These are phyloP conservation scores for Chrysanthemum lavandulifolium DNA, from an alignment of 129 eudicot species.

Conservation along the genomic window DNA sequence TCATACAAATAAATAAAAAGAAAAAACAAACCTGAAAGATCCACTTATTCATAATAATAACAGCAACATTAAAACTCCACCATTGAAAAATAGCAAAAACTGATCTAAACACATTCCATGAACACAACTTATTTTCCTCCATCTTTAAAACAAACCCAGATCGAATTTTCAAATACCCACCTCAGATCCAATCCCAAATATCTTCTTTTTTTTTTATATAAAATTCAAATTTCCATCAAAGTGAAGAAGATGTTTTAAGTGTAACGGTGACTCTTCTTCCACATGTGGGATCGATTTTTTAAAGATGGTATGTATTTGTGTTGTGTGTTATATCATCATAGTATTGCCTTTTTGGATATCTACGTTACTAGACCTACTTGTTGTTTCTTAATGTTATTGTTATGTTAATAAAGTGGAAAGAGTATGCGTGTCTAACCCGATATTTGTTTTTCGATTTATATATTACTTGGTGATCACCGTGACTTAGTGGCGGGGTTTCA, in stretches of 20 bases:
- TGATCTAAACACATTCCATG: slow-evolving; percentile 85
- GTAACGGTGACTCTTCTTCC: slow-evolving; percentile 31
- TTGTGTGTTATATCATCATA: slow-evolving; percentile 19
- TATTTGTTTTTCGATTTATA: too few relatives aligned
- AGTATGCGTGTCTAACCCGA: too few relatives aligned
- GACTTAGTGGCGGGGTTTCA: too few relatives aligned
- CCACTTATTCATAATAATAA: slow-evolving; percentile 98
- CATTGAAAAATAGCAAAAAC: slow-evolving; percentile 82
- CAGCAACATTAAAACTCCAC: slow-evolving; percentile 99
- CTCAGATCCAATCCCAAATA: slow-evolving; percentile 34
- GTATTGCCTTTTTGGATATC: slow-evolving; percentile 21
- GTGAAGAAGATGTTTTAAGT: slow-evolving; percentile 2
- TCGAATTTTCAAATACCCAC: slow-evolving; percentile 19
- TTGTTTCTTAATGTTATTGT: too few relatives aligned
- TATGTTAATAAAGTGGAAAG: too few relatives aligned
- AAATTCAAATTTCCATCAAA: too few relatives aligned
- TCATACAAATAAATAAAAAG: background rate
- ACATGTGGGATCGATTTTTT: slow-evolving; percentile 12
- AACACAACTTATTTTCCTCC: slow-evolving; percentile 71
- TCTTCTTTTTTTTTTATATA: background rate
- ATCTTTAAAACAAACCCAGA: slow-evolving; percentile 30
- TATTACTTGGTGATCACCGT: too few relatives aligned
- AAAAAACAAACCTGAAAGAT: slow-evolving; percentile 76
- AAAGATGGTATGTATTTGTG: background rate
- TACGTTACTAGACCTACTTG: slow-evolving; percentile 21